Conservation (phyloP, 306 rosid genomes). For the Senna tora region DNA sequence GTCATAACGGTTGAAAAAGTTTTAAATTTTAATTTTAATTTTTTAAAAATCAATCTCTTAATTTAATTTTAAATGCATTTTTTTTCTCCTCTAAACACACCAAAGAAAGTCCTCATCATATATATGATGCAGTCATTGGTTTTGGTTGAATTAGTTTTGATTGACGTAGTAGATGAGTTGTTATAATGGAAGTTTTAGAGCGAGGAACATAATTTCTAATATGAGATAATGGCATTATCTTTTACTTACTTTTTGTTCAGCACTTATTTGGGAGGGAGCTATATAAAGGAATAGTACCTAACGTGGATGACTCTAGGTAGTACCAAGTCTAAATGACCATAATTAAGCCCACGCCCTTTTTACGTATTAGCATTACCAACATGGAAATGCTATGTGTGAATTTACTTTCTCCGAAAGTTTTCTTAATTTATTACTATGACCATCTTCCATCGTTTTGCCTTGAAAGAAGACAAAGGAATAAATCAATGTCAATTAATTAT, state of each 20-base stretch:
- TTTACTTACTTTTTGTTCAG: not conserved
- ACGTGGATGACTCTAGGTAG: not conserved
- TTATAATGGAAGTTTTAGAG: not conserved
- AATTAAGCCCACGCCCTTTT: not conserved
- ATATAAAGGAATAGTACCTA: not conserved
- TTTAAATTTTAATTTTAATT: no score
- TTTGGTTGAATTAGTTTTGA: not conserved
- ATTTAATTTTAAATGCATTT: not conserved
- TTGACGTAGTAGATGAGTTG: not conserved
- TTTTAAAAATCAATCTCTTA: no score
- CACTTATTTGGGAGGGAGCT: not conserved
- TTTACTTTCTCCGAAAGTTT: not conserved
- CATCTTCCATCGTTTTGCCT: constrained; percentile 3
- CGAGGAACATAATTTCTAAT: not conserved
- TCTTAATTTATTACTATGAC: not conserved
- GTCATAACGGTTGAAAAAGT: no score
- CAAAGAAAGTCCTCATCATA: not conserved
- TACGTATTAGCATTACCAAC: not conserved
- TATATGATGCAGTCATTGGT: not conserved
- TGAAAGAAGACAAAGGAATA: constrained; percentile 18
- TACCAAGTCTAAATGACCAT: not conserved
- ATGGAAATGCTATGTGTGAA: not conserved
- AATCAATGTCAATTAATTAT: constrained; percentile 16
- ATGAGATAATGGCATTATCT: constrained; percentile 1
- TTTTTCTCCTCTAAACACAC: not conserved